Evolutionary conservation across 129 eudicot genomes (phyloP).

Genomic region (Chrysanthemum seticuspe): DNA sequence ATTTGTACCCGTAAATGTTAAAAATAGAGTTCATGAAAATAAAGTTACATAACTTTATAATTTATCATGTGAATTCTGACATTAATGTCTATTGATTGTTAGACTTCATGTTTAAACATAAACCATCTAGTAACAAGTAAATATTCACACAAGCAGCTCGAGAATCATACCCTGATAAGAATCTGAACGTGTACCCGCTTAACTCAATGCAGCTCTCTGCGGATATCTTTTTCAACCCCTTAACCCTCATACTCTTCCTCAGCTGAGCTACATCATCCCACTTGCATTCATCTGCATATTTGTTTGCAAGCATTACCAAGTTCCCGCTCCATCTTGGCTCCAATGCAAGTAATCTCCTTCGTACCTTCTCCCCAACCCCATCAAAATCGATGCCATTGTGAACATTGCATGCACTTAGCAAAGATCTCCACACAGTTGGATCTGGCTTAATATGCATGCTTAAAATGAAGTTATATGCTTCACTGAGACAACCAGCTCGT

Average conservation of each 20-base stretch:
- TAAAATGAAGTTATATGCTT: conserved; percentile 55
- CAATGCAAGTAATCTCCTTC: conserved; percentile 42
- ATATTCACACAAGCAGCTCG: conserved; percentile 37
- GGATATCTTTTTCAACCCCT: conserved; percentile 52
- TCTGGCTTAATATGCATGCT: conserved; percentile 59
- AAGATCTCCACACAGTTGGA: conserved; percentile 63
- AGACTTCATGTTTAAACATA: conserved; percentile 48
- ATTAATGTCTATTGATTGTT: conserved; percentile 9
- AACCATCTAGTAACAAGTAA: conserved; percentile 39
- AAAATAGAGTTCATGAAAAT: background rate
- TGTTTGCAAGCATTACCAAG: conserved; percentile 69
- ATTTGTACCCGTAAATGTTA: background rate
- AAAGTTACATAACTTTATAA: background rate
- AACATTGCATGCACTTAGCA: conserved; percentile 59
- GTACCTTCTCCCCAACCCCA: conserved; percentile 50
- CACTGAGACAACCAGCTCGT: conserved; percentile 55
- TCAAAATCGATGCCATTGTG: conserved; percentile 42
- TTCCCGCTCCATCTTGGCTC: conserved; percentile 76
- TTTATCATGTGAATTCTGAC: background rate
- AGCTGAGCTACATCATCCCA: conserved; percentile 60
- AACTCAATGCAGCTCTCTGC: conserved; percentile 69
- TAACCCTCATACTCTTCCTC: conserved; percentile 49
- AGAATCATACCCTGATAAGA: conserved; percentile 54
- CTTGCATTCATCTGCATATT: conserved; percentile 54
- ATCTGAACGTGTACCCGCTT: conserved; percentile 44